Evolutionary conservation across 2,329 filamentous ascomycete species (phyloP).

Genomic region (Verticillium nubilum): DNA sequence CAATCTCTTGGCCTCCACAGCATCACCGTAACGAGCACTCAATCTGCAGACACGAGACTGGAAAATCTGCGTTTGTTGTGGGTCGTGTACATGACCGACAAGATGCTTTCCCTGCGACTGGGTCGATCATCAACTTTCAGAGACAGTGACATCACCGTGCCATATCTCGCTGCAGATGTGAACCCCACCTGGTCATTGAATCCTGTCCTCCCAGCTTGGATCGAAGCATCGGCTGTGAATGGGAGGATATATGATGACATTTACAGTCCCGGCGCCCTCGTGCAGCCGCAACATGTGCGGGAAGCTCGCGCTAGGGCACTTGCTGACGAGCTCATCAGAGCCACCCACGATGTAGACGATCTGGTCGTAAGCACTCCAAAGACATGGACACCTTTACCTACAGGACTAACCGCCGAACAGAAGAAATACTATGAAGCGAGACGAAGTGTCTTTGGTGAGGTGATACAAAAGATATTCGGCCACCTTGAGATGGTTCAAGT

Average conservation of each 20-base stretch:
- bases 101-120: conserved; percentile 17
- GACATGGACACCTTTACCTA: background rate
- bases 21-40: conserved; percentile 4
- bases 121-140: conserved; percentile 18
- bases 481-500: conserved; percentile 13
- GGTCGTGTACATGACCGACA: conserved; percentile 18
- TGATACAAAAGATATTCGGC: conserved; percentile 9
- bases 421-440: background rate
- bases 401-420: background rate
- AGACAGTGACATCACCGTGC: conserved; percentile 19
- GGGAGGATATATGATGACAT: conserved; percentile 20
- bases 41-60: conserved; percentile 6
- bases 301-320: conserved; percentile 11
- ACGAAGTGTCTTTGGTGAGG: background rate
- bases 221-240: conserved; percentile 12
- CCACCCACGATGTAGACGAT: background rate
- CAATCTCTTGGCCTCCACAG: conserved; percentile 16
- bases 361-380: background rate
- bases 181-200: background rate
- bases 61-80: conserved; percentile 17
- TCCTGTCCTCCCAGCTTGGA: conserved; percentile 9
- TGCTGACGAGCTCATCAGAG: conserved; percentile 8
- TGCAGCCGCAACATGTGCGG: conserved; percentile 13
- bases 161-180: background rate
- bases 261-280: conserved; percentile 18